Base-by-base conservation (phyloP, 1,284 basidiomycete species). In the Puccinia horiana region DNA sequence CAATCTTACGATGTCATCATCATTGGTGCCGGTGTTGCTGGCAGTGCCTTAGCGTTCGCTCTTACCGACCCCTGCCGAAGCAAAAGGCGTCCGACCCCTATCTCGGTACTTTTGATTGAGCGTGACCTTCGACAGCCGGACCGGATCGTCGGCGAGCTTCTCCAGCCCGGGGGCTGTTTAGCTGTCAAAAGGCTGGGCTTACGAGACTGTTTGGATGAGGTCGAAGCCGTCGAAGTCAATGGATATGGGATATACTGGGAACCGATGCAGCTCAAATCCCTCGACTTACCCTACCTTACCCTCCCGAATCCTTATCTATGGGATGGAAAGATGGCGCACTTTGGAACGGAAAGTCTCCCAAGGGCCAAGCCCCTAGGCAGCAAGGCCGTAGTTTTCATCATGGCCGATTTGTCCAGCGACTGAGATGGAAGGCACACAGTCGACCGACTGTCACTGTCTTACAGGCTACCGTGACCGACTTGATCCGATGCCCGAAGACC, bases 81-180 rank as follows among this genome's bases (percentile, higher is more conserved):
- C 70, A 73, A 32, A 20, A 47, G 6, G 52, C 86, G 0, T 87
- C 87, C 11, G 87, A 88, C 14, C 83, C 96, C 1, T 88, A 97
- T 83, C 94, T 97, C 88, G 91, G 85, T 87, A 9, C 84, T 85
- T 12, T 82, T 87, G 1, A 77, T 87, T 42, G 86, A 87, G 83
- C 95, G 69, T 72, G 96, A 96, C 56, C 90, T 98, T 16, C 89
- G 92, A 0, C 93, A 96, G 87, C 96, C 97, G 0, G 95, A 98
- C 89, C 91, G 96, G 35, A 98, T 99, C 85, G 96, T 99, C 54
- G 96, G 97, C 52, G 97, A 99, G 88, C 91, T 99, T 0, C 89
- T 99, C 29, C 96, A 99, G 86, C 97, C 97, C 0, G 96, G 93
- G 0, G 97, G 97, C 6, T 92, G 96, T 29, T 89, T 90, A 3